Conservation (phyloP, 306 rosid species). For the Cajanus cajan region DNA sequence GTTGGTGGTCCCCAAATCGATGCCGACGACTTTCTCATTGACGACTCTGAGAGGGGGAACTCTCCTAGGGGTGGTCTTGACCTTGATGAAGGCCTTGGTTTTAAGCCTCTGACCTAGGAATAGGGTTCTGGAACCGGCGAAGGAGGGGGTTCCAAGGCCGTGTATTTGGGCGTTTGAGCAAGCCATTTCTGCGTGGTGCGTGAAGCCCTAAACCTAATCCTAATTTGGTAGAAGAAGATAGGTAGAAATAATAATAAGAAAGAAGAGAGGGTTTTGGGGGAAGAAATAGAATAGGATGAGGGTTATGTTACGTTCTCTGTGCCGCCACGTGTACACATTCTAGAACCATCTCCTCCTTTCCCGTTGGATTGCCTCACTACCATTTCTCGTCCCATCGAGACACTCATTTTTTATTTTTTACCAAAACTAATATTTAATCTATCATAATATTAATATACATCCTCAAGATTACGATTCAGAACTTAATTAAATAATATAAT, state of each 20-base stretch:
- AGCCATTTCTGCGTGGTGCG: slow-evolving; percentile 60
- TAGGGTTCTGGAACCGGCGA: slow-evolving; percentile 43
- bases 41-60: slow-evolving; percentile 52
- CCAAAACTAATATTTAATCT: no score
- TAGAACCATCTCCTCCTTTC: slow-evolving; percentile 37
- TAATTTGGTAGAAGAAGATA: not conserved
- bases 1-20: slow-evolving; percentile 83
- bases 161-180: slow-evolving; percentile 70
- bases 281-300: slow-evolving; percentile 12
- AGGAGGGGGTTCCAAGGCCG: slow-evolving; percentile 56
- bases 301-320: not conserved
- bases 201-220: slow-evolving; percentile 21
- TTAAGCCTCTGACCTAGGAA: slow-evolving; percentile 57
- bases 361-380: no score
- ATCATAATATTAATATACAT: no score
- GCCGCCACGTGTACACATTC: slow-evolving; percentile 31
- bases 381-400: no score
- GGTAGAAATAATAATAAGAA: no score
- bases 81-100: slow-evolving; percentile 41
- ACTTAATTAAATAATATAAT: no score
- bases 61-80: slow-evolving; percentile 24
- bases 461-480: no score
- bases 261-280: not conserved
- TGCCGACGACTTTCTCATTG: slow-evolving; percentile 80
- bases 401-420: no score